phyloP scores from a whole-genome alignment of 2,329 filamentous ascomycete species.

The Scedosporium apiospermum region DNA sequence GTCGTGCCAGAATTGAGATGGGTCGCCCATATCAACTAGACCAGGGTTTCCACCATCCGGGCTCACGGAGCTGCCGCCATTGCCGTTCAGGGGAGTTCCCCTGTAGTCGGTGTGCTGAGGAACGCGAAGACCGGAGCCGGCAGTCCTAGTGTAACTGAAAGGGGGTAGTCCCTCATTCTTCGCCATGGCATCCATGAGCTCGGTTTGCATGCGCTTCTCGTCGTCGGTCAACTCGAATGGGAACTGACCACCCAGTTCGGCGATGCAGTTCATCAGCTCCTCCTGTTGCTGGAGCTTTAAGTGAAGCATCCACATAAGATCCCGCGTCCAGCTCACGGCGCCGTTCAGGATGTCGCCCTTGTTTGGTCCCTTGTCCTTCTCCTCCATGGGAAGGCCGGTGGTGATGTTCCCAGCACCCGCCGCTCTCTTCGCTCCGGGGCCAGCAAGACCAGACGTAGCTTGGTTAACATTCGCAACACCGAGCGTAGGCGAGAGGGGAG shows the following conservation, averaged over 20 bases:
- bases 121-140: conserved; percentile 79
- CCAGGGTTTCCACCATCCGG: not conserved
- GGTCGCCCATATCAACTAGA: conserved; percentile 36
- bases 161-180: conserved; percentile 60
- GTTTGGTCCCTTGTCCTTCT: conserved; percentile 97
- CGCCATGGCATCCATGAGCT: conserved; percentile 77
- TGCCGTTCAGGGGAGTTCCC: conserved; percentile 44
- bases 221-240: conserved; percentile 83
- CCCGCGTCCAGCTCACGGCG: conserved; percentile 91
- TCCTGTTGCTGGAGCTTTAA: conserved; percentile 85
- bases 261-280: conserved; percentile 68
- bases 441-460: conserved; percentile 80
- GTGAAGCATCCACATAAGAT: conserved; percentile 95
- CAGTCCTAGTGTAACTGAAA: conserved; percentile 77
- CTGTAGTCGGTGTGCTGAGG: conserved; percentile 89
- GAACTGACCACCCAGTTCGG: conserved; percentile 62
- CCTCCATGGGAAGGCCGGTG: conserved; percentile 83
- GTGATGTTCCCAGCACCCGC: conserved; percentile 74
- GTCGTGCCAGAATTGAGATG: conserved; percentile 55
- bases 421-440: conserved; percentile 72
- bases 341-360: conserved; percentile 98
- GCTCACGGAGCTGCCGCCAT: conserved; percentile 1
- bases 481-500: conserved; percentile 75
- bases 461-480: conserved; percentile 59
- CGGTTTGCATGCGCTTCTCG: conserved; percentile 89